These are phyloP conservation scores for Diaporthe sp. DNA, from an alignment of 2,329 filamentous ascomycete genomes.

Conservation along the genomic window DNA sequence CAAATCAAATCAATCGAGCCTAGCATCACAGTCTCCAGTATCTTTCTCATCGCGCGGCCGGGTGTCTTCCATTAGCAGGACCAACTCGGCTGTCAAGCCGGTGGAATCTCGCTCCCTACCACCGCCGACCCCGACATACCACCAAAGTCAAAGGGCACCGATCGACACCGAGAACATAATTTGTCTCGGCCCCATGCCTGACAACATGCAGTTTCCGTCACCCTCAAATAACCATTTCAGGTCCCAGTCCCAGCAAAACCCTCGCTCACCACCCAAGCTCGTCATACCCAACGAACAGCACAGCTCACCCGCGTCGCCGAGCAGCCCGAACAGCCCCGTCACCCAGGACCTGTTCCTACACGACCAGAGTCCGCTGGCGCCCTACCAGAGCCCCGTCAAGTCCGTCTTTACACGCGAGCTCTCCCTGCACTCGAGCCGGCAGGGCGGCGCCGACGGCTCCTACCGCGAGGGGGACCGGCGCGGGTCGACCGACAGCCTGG, in stretches of 20 bases:
- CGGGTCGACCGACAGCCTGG: constrained; percentile 60
- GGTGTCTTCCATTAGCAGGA: constrained; percentile 46
- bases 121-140: constrained; percentile 49
- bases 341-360: constrained; percentile 46
- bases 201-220: constrained; percentile 58
- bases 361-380: constrained; percentile 34
- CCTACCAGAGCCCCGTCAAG: constrained; percentile 33
- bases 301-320: constrained; percentile 9
- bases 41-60: constrained; percentile 22
- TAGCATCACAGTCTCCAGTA: constrained; percentile 42
- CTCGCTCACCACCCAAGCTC: constrained; percentile 25
- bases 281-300: background rate
- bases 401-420: constrained; percentile 37
- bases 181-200: constrained; percentile 68
- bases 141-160: constrained; percentile 58
- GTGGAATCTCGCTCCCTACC: constrained; percentile 33
- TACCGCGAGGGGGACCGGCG: constrained; percentile 36
- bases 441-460: background rate
- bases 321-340: constrained; percentile 47
- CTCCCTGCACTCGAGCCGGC: constrained; percentile 18
- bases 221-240: constrained; percentile 45
- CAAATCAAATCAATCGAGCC: constrained; percentile 44
- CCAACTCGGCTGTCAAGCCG: constrained; percentile 45
- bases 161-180: constrained; percentile 68
- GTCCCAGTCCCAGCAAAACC: constrained; percentile 7